Evolutionary conservation across 352 stramenopile genomes (phyloP), one percentile per base, ranked within the genome.

Genomic region (Phytophthora brassicae): DNA sequence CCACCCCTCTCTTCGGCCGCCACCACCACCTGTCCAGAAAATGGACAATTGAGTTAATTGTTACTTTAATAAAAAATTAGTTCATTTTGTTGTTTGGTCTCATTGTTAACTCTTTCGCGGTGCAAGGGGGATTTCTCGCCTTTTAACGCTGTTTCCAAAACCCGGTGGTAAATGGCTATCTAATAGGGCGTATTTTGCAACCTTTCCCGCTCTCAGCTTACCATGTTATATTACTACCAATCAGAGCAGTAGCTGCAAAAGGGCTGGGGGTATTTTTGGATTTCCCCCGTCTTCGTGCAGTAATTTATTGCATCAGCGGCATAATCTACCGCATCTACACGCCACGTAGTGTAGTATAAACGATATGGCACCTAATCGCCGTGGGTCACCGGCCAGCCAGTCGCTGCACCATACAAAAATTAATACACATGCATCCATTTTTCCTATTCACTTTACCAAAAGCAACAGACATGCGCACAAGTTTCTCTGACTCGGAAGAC

Each of bases 401-500:
- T 41, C 35, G 14, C 35, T 41, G 3, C 4, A 20, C 35, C 35
- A 41, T 41, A 41, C 35, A 41, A 41, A 41, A 41, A 31, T 4
- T 44, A 51, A 51, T 42, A 52, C 31, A 45, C 3, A 60, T 60
- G 53, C 31, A 45, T 22, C 13, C 20, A 31, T 6, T 31, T 44
- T 44, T 19, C 17, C 8, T 11, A 29, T 31, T 48, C 20, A 33
- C 9, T 7, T 33, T 44, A 45, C 7, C 9, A 26, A 48, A 24
- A 24, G 22, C 26, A 31, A 33, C 8, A 33, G 3, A 48, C 11
- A 59, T 50, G 39, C 39, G 28, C 19, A 59, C 39, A 59, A 59
- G 26, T 31, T 60, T 60, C 9, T 36, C 39, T n/a, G 52, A 60
- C 41, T n/a, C 17, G 14, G 52, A 60, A 52, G 52, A 60, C 52